These are phyloP conservation scores for Schizophyllum commune DNA, from an alignment of 1,284 basidiomycete genomes.

Conservation along the genomic window DNA sequence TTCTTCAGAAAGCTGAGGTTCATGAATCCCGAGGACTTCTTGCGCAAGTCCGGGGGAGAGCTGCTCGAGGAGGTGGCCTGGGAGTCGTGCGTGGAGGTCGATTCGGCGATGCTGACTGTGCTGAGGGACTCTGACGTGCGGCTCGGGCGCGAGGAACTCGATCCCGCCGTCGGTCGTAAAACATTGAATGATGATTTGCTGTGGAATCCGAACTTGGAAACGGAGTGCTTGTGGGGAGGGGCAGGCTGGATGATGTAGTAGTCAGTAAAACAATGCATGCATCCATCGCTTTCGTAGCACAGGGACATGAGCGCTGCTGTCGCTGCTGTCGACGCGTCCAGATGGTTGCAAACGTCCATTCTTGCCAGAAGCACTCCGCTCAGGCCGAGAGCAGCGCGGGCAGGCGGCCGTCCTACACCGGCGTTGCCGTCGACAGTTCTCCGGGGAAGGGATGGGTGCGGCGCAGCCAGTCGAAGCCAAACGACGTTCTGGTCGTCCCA, in stretches of 20 bases:
- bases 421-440: too few species aligned
- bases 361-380: too few species aligned
- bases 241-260: background rate
- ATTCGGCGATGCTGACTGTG: background rate
- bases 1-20: constrained; percentile 13
- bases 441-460: too few species aligned
- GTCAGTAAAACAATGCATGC: background rate
- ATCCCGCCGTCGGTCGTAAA: background rate
- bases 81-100: background rate
- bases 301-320: too few species aligned
- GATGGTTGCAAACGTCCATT: too few species aligned
- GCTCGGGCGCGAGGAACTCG: background rate
- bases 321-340: too few species aligned
- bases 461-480: too few species aligned
- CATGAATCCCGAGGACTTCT: background rate
- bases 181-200: background rate
- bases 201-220: background rate
- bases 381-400: too few species aligned
- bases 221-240: background rate
- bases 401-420: too few species aligned
- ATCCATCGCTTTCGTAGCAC: too few species aligned
- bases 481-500: too few species aligned
- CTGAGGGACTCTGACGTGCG: background rate
- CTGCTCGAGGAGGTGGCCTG: background rate
- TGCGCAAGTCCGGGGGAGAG: background rate